Evolutionary conservation across 768 basidiomycete genomes (phyloP).

Genomic region (Amanita rubescens): DNA sequence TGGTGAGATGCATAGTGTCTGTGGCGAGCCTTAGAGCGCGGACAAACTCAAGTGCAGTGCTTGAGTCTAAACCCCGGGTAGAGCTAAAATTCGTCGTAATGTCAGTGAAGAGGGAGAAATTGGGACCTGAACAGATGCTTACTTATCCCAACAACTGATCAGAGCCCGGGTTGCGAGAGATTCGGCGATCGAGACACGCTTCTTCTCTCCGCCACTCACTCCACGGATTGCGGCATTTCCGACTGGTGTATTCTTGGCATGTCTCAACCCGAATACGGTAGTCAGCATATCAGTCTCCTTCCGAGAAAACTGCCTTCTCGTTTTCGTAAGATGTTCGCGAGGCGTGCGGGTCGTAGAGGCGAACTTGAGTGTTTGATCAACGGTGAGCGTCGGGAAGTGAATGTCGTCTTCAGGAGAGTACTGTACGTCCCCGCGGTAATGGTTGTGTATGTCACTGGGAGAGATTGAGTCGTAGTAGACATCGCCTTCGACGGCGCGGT

Average conservation of each 20-base stretch:
- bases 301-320: slow-evolving; percentile 35
- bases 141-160: slow-evolving; percentile 83
- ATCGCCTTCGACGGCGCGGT: slow-evolving; percentile 58
- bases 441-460: slow-evolving; percentile 51
- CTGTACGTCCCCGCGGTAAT: slow-evolving; percentile 72
- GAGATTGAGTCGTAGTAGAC: slow-evolving; percentile 73
- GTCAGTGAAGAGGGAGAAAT: neutral
- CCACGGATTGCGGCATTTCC: slow-evolving; percentile 73
- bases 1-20: slow-evolving; percentile 44
- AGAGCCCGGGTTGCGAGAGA: slow-evolving; percentile 52
- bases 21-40: slow-evolving; percentile 59
- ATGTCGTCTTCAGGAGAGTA: slow-evolving; percentile 83
- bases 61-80: slow-evolving; percentile 57
- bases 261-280: slow-evolving; percentile 70
- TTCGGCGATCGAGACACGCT: slow-evolving; percentile 65
- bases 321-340: slow-evolving; percentile 36
- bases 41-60: slow-evolving; percentile 68
- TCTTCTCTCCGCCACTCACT: slow-evolving; percentile 71
- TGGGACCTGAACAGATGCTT: slow-evolving; percentile 10
- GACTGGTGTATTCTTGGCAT: slow-evolving; percentile 64
- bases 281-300: slow-evolving; percentile 48
- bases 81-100: slow-evolving; percentile 31
- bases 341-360: slow-evolving; percentile 66
- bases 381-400: slow-evolving; percentile 80
- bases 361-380: slow-evolving; percentile 67